Evolutionary conservation across 495 filamentous ascomycete genomes (phyloP).

Genomic region (Podospora pseudopauciseta): DNA sequence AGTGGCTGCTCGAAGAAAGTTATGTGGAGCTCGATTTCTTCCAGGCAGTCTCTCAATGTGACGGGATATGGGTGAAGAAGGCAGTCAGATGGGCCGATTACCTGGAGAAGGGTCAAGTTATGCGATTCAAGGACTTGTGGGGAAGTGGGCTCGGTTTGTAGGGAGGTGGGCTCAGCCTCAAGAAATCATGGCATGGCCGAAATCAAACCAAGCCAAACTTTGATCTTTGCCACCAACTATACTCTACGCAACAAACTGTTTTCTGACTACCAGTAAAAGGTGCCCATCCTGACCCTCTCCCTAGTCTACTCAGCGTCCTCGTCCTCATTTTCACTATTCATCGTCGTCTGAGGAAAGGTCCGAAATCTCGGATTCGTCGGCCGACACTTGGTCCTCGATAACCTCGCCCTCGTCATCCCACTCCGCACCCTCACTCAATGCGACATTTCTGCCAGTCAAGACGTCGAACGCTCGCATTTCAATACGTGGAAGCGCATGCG

Average conservation of each 20-base stretch:
- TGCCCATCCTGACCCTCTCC: not conserved
- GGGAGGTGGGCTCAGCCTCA: not conserved
- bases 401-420: conserved; percentile 26
- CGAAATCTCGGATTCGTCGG: conserved; percentile 18
- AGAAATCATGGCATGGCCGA: not conserved
- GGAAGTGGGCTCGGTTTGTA: not conserved
- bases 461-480: not conserved
- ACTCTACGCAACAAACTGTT: not conserved
- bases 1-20: conserved; percentile 8
- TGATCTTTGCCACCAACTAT: not conserved
- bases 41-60: not conserved
- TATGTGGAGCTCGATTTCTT: no score
- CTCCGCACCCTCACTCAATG: not conserved
- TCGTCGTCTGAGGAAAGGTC: conserved; percentile 4
- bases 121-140: conserved; percentile 14
- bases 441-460: conserved; percentile 1
- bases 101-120: conserved; percentile 14
- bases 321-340: not conserved
- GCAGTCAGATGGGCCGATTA: conserved; percentile 15
- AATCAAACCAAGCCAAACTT: not conserved
- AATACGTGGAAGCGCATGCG: not conserved
- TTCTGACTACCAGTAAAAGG: not conserved
- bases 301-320: not conserved
- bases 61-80: conserved; percentile 12
- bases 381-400: conserved; percentile 33